A percentile compares a stretch with the other conserved stretches of the same genome.
Evolutionary conservation across 768 basidiomycete species (phyloP).

Genomic region (Naganishia antarctica): DNA sequence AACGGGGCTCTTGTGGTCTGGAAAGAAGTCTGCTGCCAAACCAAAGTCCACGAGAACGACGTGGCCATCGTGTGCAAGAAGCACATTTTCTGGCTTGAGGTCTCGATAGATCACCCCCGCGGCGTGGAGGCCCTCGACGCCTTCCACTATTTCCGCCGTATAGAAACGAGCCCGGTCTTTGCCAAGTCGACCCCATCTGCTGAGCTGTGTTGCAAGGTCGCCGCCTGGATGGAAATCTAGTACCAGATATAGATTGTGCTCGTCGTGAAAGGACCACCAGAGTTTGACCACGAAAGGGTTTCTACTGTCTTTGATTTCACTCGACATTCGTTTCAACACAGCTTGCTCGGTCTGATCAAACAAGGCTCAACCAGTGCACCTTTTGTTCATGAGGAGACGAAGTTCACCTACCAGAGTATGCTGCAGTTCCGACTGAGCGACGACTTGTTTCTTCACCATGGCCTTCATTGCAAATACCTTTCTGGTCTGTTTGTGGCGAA

Average conservation of each 20-base stretch:
- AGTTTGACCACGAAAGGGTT: conserved; percentile 95
- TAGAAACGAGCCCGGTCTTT: conserved; percentile 94
- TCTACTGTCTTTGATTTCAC: conserved; percentile 53
- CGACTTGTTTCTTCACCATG: conserved; percentile 92
- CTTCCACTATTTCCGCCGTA: conserved; percentile 90
- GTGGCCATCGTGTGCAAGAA: conserved; percentile 89
- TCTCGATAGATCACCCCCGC: conserved; percentile 96
- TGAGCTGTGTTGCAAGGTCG: conserved; percentile 94
- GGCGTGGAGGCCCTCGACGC: conserved; percentile 86
- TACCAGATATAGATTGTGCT: conserved; percentile 92
- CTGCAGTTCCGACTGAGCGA: conserved; percentile 91
- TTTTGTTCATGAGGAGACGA: background rate
- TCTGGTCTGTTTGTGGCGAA: conserved; percentile 66
- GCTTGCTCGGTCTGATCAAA: conserved; percentile 70
- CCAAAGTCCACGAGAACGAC: conserved; percentile 98
- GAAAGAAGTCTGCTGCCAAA: conserved; percentile 29
- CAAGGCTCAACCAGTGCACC: background rate
- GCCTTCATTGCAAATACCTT: conserved; percentile 91
- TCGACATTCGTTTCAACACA: conserved; percentile 87
- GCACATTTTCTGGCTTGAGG: conserved; percentile 93
- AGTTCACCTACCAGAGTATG: conserved; percentile 62
- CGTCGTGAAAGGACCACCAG: conserved; percentile 97
- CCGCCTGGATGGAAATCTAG: conserved; percentile 71
- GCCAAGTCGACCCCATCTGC: conserved; percentile 88
- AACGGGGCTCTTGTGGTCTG: conserved; percentile 14